Conservation (phyloP, 2,329 filamentous ascomycete species). For the Apiospora phragmitis region DNA sequence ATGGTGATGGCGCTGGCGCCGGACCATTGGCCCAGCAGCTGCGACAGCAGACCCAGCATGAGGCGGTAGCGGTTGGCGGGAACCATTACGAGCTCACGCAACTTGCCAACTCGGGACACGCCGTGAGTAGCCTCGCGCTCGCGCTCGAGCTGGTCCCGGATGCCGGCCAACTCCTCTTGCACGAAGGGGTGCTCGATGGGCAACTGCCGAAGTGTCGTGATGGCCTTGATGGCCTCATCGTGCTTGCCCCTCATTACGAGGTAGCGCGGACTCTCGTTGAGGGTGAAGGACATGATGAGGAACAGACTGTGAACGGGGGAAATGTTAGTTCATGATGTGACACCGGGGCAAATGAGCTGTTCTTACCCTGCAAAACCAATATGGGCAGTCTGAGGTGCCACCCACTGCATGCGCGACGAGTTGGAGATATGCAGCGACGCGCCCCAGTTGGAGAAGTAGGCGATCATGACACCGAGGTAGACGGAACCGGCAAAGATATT, state of each 20-base stretch:
- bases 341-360: neutral
- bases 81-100: constrained; percentile 43
- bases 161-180: constrained; percentile 24
- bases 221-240: constrained; percentile 15
- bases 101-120: constrained; percentile 40
- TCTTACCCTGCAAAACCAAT: constrained; percentile 14
- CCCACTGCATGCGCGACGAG: constrained; percentile 15
- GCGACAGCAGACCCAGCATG: constrained; percentile 43
- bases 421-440: constrained; percentile 12
- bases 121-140: constrained; percentile 49
- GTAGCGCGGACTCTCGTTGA: constrained; percentile 18
- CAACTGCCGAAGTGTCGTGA: constrained; percentile 15
- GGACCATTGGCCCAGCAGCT: constrained; percentile 44
- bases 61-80: constrained; percentile 45
- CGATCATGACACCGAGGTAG: constrained; percentile 15
- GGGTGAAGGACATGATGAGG: constrained; percentile 15
- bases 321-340: neutral
- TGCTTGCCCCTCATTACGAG: constrained; percentile 15
- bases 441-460: constrained; percentile 16
- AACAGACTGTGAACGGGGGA: neutral
- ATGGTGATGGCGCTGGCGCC: constrained; percentile 51
- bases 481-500: constrained; percentile 16
- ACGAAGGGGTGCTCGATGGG: constrained; percentile 36
- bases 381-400: constrained; percentile 14
- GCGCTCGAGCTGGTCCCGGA: constrained; percentile 40